Conservation (phyloP, 495 filamentous ascomycete genomes). For the Aspergillus carlsbadensis region DNA sequence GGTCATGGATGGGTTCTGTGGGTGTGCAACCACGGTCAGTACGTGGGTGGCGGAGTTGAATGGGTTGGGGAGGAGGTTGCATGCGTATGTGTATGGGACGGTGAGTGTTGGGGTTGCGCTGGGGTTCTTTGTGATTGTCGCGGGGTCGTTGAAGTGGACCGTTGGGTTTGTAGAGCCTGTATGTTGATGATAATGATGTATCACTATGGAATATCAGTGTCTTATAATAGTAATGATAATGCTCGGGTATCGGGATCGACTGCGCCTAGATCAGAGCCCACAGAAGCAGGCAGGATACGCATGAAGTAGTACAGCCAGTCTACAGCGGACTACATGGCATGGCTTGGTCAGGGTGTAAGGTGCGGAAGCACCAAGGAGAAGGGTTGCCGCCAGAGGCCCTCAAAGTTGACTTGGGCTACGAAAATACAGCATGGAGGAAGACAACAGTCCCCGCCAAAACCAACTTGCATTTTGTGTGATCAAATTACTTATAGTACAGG, state of each 20-base stretch:
- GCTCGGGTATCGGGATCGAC: too few relatives aligned
- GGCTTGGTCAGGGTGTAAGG: too few relatives aligned
- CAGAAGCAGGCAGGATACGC: too few relatives aligned
- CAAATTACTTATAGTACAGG: constrained; percentile 50
- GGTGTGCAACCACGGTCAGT: constrained; percentile 85
- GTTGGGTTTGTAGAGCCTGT: constrained; percentile 54
- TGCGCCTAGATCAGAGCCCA: too few relatives aligned
- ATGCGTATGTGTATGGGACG: constrained; percentile 76
- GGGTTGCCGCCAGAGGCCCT: too few relatives aligned
- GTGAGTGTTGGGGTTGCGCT: constrained; percentile 64
- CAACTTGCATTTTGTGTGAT: constrained; percentile 31
- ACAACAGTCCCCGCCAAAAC: constrained; percentile 35
- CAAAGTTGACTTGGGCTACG: too few relatives aligned
- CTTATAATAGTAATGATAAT: too few relatives aligned
- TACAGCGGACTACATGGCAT: too few relatives aligned
- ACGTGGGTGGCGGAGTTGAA: constrained; percentile 86
- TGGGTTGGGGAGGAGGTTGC: constrained; percentile 54
- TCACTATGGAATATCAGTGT: too few relatives aligned
- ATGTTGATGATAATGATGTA: constrained; percentile 38
- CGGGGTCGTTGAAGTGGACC: constrained; percentile 81
- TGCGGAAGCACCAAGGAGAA: too few relatives aligned
- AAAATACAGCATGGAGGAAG: not conserved
- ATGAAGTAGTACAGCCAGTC: too few relatives aligned
- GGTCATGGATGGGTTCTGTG: constrained; percentile 88
- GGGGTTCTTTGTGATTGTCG: constrained; percentile 66